Evolutionary conservation across 192 early-diverging fungal species (phyloP).

Genomic region (Backusella tarrabulga): DNA sequence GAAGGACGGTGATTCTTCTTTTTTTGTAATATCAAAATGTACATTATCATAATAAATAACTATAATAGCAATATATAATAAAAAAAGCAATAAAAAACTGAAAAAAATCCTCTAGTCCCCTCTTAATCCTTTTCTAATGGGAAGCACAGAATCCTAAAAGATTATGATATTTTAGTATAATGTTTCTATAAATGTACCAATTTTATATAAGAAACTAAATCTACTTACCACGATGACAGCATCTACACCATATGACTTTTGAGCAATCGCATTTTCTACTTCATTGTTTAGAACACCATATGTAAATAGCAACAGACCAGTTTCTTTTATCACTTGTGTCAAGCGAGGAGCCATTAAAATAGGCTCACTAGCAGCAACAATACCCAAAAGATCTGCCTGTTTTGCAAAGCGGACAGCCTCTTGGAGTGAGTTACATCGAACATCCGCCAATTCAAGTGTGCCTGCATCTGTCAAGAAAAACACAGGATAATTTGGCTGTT

Average conservation of each 20-base stretch:
- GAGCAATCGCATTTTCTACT: slow-evolving; percentile 64
- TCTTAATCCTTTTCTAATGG: slow-evolving; percentile 9
- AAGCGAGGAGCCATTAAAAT: slow-evolving; percentile 75
- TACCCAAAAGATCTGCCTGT: slow-evolving; percentile 68
- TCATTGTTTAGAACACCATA: slow-evolving; percentile 84
- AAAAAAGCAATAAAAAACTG: not conserved
- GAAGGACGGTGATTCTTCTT: not conserved
- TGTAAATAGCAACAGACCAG: slow-evolving; percentile 71
- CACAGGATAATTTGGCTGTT: slow-evolving; percentile 86
- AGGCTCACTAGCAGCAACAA: slow-evolving; percentile 74
- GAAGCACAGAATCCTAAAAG: slow-evolving; percentile 10
- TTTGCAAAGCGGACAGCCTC: slow-evolving; percentile 79
- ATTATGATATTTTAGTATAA: not conserved
- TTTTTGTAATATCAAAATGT: slow-evolving; percentile 2
- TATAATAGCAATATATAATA: not conserved
- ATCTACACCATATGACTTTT: slow-evolving; percentile 81
- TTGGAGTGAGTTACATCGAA: slow-evolving; percentile 77
- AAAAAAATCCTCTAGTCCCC: not conserved
- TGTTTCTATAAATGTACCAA: not conserved
- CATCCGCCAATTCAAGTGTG: slow-evolving; percentile 68
- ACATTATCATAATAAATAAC: not conserved
- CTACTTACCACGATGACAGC: slow-evolving; percentile 75
- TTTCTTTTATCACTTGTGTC: slow-evolving; percentile 68
- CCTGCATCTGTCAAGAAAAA: slow-evolving; percentile 91
- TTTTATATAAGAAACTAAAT: not conserved